A percentile compares a stretch with the other conserved stretches of the same genome.
These are phyloP conservation scores for Solanum hybrid DNA, from an alignment of 305 asterid genomes.

Conservation along the genomic window DNA sequence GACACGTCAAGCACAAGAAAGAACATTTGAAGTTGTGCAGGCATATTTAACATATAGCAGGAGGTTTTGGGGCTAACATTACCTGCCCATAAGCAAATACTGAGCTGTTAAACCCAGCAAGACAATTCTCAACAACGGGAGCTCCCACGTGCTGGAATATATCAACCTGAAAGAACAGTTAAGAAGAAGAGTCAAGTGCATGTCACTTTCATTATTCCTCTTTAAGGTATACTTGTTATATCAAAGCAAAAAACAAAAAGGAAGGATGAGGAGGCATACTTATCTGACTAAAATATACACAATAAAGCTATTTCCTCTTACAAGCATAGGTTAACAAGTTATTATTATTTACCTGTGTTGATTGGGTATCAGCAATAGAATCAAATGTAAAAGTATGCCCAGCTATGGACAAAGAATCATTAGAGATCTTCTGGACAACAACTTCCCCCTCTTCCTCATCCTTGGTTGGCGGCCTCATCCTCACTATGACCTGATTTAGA, in stretches of 20 bases:
- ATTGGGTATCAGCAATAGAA: slow-evolving; percentile 69
- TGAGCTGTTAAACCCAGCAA: slow-evolving; percentile 95
- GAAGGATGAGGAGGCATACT: not conserved
- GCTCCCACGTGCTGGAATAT: slow-evolving; percentile 89
- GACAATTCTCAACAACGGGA: slow-evolving; percentile 89
- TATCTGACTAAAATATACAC: not conserved
- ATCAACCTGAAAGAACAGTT: slow-evolving; percentile 48
- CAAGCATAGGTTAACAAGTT: not conserved
- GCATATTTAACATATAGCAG: not conserved
- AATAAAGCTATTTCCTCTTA: not conserved
- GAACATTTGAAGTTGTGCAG: not conserved
- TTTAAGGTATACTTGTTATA: not conserved
- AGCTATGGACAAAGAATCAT: slow-evolving; percentile 64
- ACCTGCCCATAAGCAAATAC: slow-evolving; percentile 99
- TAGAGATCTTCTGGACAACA: slow-evolving; percentile 51
- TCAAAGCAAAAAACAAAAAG: not conserved
- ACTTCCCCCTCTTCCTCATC: slow-evolving; percentile 71
- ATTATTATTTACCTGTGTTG: slow-evolving; percentile 62
- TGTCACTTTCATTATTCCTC: not conserved
- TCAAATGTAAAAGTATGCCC: slow-evolving; percentile 86
- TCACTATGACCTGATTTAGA: slow-evolving; percentile 64
- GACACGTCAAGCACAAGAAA: not conserved
- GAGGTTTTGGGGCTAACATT: not conserved
- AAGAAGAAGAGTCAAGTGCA: not conserved
- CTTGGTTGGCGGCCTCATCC: slow-evolving; percentile 76